Evolutionary conservation across 768 basidiomycete species (phyloP), one percentile per base, ranked within the genome.

Genomic region (Boletus tomentosulus): DNA sequence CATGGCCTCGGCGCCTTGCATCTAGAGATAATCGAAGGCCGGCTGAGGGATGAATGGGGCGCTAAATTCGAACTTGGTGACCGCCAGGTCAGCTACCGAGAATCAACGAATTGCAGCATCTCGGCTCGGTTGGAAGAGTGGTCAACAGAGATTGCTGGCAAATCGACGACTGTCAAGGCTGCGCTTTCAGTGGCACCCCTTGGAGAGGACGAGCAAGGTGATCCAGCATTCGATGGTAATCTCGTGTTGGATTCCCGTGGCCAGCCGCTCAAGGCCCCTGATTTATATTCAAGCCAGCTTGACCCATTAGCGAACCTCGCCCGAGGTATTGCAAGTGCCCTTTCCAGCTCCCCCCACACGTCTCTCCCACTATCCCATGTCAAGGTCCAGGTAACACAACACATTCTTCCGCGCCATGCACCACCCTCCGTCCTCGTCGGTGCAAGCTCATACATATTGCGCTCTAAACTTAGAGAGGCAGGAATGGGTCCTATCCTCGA

Each of bases 1-100:
- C 89, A 93, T 59, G 91, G 91, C 2, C 81, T 94, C 39, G 92
- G 92, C 13, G 82, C 87, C 30, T 77, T 94, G 12, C 92, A 94
- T 64, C 79, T 94, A n/a, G 92, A 94, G 68, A 92, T 94, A 51
- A 78, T 92, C 10, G 89, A 90, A 69, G 81, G 84, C n/a, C 79
- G 92, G 41, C 73, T 94, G 27, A 78, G 75, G 50, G 84, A 89
- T 52, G 92, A 93, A 69, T 94, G 87, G 86, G 78, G 81, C 31
- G 88, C 74, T 31, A 76, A 80, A 43, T 92, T 89, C 62, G 85
- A 92, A 63, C 80, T 92, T 59, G 90, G 92, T 6, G 74, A 71
- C 53, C 82, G 90, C 50, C 80, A 85, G 13, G 91, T 93, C 50
- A 87, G 86, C 70, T 93, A 88, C 71, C 82, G 91, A 16, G 92